Conservation (phyloP, 202 grass and related monocot species). For the Schoenoplectus tabernaemontani region DNA sequence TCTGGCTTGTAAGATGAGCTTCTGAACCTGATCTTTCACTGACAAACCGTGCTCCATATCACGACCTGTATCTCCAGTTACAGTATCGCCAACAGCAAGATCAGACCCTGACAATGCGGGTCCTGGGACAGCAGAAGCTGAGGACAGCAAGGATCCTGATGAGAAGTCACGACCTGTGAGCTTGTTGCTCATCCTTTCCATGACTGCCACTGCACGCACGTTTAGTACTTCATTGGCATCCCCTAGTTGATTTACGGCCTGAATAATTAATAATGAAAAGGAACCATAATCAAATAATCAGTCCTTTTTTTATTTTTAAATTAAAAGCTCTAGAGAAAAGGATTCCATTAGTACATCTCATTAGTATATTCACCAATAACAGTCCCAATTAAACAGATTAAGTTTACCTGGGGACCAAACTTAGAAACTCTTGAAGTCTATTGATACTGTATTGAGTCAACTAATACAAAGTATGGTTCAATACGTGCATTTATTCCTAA, state of each 20-base stretch:
- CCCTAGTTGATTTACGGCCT: slow-evolving; percentile 94
- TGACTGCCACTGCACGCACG: slow-evolving; percentile 86
- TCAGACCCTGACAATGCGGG: slow-evolving; percentile 39
- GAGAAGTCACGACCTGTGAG: slow-evolving; percentile 88
- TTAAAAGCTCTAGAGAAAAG: not conserved
- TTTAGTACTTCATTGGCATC: slow-evolving; percentile 98
- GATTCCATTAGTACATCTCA: not conserved
- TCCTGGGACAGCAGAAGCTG: slow-evolving; percentile 33
- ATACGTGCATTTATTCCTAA: not conserved
- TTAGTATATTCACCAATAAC: too few species aligned
- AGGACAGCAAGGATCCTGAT: slow-evolving; percentile 26
- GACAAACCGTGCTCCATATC: slow-evolving; percentile 61
- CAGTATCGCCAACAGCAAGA: slow-evolving; percentile 33
- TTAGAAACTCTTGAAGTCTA: too few species aligned
- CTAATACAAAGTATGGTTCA: not conserved
- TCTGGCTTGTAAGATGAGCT: slow-evolving; percentile 74
- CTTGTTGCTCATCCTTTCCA: slow-evolving; percentile 98
- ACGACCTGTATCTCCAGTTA: slow-evolving; percentile 1
- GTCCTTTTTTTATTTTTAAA: not conserved
- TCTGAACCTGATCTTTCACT: slow-evolving; percentile 84
- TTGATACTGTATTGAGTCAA: too few species aligned
- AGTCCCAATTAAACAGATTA: too few species aligned
- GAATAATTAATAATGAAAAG: not conserved
- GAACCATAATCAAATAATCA: not conserved
- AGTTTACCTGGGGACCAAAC: too few species aligned